Evolutionary conservation across 2,329 filamentous ascomycete genomes (phyloP), one percentile per base, ranked within the genome.

Genomic region (Penicillium sp.): DNA sequence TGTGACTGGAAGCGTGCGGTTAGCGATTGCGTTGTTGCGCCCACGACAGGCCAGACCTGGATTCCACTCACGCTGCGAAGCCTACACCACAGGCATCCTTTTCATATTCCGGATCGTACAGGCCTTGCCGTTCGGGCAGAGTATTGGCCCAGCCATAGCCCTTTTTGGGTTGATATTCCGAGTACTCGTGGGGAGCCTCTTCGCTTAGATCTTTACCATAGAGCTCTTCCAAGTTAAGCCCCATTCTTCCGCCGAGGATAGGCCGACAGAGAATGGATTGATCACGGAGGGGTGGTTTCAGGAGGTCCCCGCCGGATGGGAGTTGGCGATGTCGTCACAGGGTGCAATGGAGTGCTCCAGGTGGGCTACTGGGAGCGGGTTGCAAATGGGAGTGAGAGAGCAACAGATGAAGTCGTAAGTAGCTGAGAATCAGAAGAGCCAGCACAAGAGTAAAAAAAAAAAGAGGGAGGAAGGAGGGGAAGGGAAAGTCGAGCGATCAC

Each of bases 71-170:
- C 91, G 93, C 96, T 77, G 93, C 91, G 78, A 99, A 99, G 75
- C 94, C 94, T 71, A 99, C 94, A 90, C 94, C 94, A 73, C 94
- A 99, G 66, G 94, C 92, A 92, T 99, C 94, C 78, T 97, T 97
- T 80, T 97, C 94, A 62, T 95, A 86, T 75, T 88, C 86, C 60
- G 94, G 94, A 79, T 97, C 92, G 75, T 99, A 99, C 48, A 99
- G 86, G 83, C 93, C 94, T 87, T 97, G 93, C 86, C 96, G 96
- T 84, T 95, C 86, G 71, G 94, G 94, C 68, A 99, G 85, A 72
- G 93, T 90, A 71, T 92, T 91, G 68, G 93, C 94, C 94, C 94
- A 97, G 75, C 91, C 86, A 86, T 93, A 97, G 66, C 86, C 82
- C 65, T 78, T 78, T 61, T 81, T 79, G 59, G 81, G 73, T 72